phyloP scores from a whole-genome alignment of 176 grass and related monocot species.

The Otatea glauca region DNA sequence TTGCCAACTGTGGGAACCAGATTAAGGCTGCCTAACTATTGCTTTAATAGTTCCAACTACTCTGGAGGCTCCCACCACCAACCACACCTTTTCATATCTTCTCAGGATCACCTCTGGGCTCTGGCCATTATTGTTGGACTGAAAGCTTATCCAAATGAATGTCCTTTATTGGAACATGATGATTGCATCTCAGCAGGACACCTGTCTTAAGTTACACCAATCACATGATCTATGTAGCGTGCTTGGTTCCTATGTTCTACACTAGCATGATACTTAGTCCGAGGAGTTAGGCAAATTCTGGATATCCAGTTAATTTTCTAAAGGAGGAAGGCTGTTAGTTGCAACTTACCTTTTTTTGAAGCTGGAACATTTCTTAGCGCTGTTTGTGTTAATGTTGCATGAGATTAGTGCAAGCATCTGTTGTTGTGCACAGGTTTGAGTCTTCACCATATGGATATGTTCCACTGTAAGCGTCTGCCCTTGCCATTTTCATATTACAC shows the following conservation, averaged over 20 bases:
- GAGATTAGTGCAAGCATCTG: background rate
- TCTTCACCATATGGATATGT: background rate
- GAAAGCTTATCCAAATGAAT: conserved; percentile 30
- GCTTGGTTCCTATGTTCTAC: conserved; percentile 16
- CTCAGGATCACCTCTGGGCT: conserved; percentile 12
- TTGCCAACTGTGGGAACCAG: conserved; percentile 15
- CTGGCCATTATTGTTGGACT: conserved; percentile 5
- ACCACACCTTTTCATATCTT: conserved; percentile 31
- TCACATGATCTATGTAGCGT: conserved; percentile 14
- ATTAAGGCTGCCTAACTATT: conserved; percentile 51
- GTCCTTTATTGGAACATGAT: conserved; percentile 35
- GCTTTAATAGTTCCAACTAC: conserved; percentile 49
- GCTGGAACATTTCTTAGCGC: background rate
- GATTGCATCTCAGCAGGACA: background rate
- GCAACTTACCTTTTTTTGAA: background rate
- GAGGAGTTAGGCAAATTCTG: conserved; percentile 10
- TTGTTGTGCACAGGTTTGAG: background rate
- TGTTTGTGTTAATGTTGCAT: conserved; percentile 6
- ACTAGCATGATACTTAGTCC: background rate
- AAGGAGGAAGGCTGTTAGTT: background rate
- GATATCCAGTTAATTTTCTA: background rate
- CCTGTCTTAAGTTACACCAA: conserved; percentile 21
- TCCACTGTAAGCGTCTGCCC: background rate
- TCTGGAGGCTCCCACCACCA: conserved; percentile 32
- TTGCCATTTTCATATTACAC: conserved; percentile 10